A percentile compares a stretch with the other conserved stretches of the same genome.
Evolutionary conservation across 192 early-diverging fungal species (phyloP).

Genomic region (Backusella mclennaniae): DNA sequence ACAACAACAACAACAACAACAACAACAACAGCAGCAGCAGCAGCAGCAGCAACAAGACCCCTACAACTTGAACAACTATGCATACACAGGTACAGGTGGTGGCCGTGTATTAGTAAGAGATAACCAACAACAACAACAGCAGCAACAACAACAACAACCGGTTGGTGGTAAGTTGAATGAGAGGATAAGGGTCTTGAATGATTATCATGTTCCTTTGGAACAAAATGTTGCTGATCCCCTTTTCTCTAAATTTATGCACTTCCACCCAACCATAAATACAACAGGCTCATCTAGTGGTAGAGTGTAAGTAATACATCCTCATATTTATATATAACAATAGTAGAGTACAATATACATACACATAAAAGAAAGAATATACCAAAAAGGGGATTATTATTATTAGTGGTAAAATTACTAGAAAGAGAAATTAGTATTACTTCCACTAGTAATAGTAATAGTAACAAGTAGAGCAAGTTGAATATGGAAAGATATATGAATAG

Average conservation of each 20-base stretch:
- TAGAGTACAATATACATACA: neutral
- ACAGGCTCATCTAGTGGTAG: slow-evolving; percentile 22
- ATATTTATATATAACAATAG: neutral
- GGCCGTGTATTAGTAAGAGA: slow-evolving; percentile 24
- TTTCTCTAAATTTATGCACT: slow-evolving; percentile 14
- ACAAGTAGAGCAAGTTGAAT: neutral
- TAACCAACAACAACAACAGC: slow-evolving; percentile 10
- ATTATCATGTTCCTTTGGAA: slow-evolving; percentile 1
- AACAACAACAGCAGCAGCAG: slow-evolving; percentile 15
- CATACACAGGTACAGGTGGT: slow-evolving; percentile 12
- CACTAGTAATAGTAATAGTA: neutral
- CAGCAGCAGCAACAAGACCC: neutral
- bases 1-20: slow-evolving; percentile 26
- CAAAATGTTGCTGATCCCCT: slow-evolving; percentile 16
- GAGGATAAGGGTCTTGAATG: neutral
- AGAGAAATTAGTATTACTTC: neutral
- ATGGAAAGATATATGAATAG: neutral
- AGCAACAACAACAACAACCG: neutral
- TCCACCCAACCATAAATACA: slow-evolving; percentile 10
- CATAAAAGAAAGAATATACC: neutral
- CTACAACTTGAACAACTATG: neutral
- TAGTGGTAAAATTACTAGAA: neutral
- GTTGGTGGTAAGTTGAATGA: slow-evolving; percentile 1
- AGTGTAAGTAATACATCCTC: slow-evolving; percentile 15
- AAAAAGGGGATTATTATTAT: neutral